Percentiles rank a stretch among this genome's conserved stretches.
Conservation (phyloP, 768 basidiomycete genomes). For the Tulasnella sp. region DNA sequence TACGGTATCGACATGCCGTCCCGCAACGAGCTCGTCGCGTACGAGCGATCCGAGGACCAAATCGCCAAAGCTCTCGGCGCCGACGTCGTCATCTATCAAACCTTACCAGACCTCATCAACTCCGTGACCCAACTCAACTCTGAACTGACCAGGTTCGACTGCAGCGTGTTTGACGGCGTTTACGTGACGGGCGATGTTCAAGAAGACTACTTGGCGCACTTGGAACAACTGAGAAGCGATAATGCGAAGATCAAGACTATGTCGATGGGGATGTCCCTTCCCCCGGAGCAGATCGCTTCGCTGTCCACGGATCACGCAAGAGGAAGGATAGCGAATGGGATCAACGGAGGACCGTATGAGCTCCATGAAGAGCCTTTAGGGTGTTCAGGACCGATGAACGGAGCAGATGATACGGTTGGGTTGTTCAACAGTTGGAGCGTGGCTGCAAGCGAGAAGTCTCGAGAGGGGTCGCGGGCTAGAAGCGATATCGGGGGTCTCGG, state of each 20-base stretch:
- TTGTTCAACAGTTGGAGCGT: constrained; percentile 43
- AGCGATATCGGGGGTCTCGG: background rate
- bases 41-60: constrained; percentile 55
- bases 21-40: constrained; percentile 81
- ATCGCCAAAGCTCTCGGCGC: constrained; percentile 81
- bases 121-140: constrained; percentile 83
- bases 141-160: constrained; percentile 69
- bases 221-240: constrained; percentile 75
- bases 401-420: constrained; percentile 65
- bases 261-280: constrained; percentile 28
- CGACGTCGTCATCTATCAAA: constrained; percentile 93
- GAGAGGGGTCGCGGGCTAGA: background rate
- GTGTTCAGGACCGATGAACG: constrained; percentile 40
- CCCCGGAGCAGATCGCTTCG: constrained; percentile 16
- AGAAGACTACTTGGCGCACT: constrained; percentile 59
- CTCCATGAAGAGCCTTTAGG: constrained; percentile 11
- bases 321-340: background rate
- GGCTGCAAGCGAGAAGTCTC: background rate
- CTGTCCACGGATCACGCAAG: background rate
- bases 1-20: constrained; percentile 99
- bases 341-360: constrained; percentile 13
- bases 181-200: constrained; percentile 93
- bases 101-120: constrained; percentile 71
- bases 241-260: constrained; percentile 55
- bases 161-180: constrained; percentile 95